Base-by-base conservation (phyloP, 495 filamentous ascomycete genomes). In the Amphirosellinia nigrospora region DNA sequence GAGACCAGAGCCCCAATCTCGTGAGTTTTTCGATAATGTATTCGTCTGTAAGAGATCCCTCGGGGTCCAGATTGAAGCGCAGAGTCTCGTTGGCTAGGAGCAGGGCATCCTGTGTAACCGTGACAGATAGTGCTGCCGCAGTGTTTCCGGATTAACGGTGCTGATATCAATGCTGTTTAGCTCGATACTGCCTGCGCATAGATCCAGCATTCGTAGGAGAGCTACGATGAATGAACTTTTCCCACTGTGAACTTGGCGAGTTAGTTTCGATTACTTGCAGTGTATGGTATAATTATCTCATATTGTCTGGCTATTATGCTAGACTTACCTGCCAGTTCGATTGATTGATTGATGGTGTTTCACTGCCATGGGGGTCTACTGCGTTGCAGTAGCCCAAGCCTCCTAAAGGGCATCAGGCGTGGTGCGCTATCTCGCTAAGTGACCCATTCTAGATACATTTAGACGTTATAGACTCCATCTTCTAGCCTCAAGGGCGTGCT, bases 31-130 rank as follows among this genome's bases (percentile, higher is more conserved):
- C 59, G 19, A 82, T 79, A 26, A 87, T 82, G 15, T 63, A 68
- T 10, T 80, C 77, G 43, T 86, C 82, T n/a, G 36, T 21, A 6
- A 16, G 2, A 5, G 48, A 1, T 77, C 62, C 0, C 74, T 73
- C 7, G 73, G 80, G 79, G 64, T 88, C 85, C 41, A 82, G 75
- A 50, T 89, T 89, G 15, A 80, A 73, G 34, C 86, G 78, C 1
- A 88, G 81, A 6, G 74, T 79, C 16, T 82, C 85, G 21, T 76
- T 59, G 7, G 72, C 72, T 0, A 86, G 61, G 32, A 84, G 82
- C 67, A 86, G 81, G 1, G 84, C 79, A 21, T 89, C 84, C 68
- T 88, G 86, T 1, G 82, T 78, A 8, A 88, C 79, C 0, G 82
- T 76, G 6, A 81, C 71, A 23, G 71, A 8, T 73, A 76, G n/a